phyloP scores from a whole-genome alignment of 805 yeast genomes.

The Candida berthetii region DNA sequence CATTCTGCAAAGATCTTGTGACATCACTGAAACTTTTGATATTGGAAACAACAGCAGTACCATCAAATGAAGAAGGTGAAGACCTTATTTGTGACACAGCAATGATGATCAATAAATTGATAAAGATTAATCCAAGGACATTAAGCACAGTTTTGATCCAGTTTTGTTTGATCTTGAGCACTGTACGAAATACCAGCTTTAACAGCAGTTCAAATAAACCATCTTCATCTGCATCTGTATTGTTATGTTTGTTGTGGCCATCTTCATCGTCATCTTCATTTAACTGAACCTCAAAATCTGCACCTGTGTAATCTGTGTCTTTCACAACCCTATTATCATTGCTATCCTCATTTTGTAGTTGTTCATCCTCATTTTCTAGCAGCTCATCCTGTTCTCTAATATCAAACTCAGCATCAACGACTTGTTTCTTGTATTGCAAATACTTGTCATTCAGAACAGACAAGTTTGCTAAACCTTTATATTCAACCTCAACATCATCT shows the following conservation, averaged over 20 bases:
- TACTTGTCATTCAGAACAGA: neutral
- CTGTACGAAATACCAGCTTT: neutral
- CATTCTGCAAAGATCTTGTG: conserved; percentile 11
- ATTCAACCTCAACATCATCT: conserved; percentile 1
- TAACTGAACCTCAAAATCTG: neutral
- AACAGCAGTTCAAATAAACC: neutral
- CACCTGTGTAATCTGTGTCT: neutral
- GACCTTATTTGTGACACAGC: neutral
- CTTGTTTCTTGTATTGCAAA: neutral
- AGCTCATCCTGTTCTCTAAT: neutral
- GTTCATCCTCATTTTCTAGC: no score
- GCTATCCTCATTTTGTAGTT: neutral
- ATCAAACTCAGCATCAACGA: neutral
- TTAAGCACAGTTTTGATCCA: neutral
- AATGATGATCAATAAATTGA: conserved; percentile 3
- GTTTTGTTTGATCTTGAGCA: neutral
- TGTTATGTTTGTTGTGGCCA: no score
- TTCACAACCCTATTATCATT: neutral
- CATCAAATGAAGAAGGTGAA: neutral
- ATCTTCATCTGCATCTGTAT: neutral
- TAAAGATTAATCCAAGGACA: neutral
- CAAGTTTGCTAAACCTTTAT: neutral
- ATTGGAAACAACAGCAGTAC: conserved; percentile 8
- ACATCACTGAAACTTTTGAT: conserved; percentile 12
- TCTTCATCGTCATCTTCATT: neutral